Percentiles rank a stretch among this genome's conserved stretches.
Evolutionary conservation across 2,329 filamentous ascomycete species (phyloP).

Genomic region (Alternaria arbusti): DNA sequence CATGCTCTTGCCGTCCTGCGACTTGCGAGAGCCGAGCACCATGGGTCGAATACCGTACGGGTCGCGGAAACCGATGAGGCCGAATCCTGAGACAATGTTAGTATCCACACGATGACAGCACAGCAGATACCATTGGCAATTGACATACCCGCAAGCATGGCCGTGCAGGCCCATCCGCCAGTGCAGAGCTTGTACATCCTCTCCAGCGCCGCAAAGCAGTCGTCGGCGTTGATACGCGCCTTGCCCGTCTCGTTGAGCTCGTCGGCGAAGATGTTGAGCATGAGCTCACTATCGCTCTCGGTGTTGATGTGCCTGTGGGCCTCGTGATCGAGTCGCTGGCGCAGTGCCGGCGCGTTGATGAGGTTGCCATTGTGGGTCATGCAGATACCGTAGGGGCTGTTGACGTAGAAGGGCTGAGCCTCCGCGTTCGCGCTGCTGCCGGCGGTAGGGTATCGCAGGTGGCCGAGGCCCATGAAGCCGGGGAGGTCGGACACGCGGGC

Average conservation of each 20-base stretch:
- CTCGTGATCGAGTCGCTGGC: conserved; percentile 74
- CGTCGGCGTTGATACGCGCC: conserved; percentile 76
- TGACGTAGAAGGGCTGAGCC: conserved; percentile 92
- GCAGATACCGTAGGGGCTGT: conserved; percentile 80
- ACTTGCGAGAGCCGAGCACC: conserved; percentile 75
- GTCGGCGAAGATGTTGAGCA: conserved; percentile 87
- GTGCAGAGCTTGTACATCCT: conserved; percentile 76
- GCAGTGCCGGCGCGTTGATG: conserved; percentile 76
- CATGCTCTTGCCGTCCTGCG: conserved; percentile 66
- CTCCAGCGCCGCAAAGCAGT: conserved; percentile 74
- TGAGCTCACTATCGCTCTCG: conserved; percentile 84
- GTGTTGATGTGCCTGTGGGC: conserved; percentile 89
- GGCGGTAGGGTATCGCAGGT: conserved; percentile 88
- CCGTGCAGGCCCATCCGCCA: conserved; percentile 80
- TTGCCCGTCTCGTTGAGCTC: conserved; percentile 82
- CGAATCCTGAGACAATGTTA: conserved; percentile 62
- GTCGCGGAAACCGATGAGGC: conserved; percentile 80
- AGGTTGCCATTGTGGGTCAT: conserved; percentile 89
- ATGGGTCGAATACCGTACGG: conserved; percentile 83
- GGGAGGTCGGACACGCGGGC: conserved; percentile 74
- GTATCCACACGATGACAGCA: neutral
- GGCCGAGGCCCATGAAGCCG: conserved; percentile 85
- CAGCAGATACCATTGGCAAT: neutral
- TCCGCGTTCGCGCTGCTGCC: conserved; percentile 84
- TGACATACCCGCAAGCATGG: conserved; percentile 73